Conservation (phyloP, 192 early-diverging fungal species). For the Entomortierella parvispora region DNA sequence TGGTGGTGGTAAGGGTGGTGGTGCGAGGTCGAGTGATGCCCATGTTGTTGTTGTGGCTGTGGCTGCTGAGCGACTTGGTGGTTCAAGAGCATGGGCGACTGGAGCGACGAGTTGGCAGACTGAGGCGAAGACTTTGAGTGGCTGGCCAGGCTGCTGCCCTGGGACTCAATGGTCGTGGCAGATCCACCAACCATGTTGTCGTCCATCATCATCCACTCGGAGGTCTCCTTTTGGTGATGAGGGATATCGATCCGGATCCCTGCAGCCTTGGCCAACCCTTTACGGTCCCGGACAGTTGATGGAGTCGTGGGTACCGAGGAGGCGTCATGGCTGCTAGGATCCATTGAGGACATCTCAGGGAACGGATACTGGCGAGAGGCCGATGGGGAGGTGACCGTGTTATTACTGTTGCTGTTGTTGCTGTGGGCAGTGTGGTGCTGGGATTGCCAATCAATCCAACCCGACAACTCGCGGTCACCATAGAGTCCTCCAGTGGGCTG, state of each 20-base stretch:
- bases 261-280: conserved; percentile 29
- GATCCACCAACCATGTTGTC: conserved; percentile 42
- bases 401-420: background rate
- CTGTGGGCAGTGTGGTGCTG: background rate
- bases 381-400: no score
- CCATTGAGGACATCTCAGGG: background rate
- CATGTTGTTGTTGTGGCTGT: background rate
- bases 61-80: background rate
- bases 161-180: conserved; percentile 24
- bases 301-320: background rate
- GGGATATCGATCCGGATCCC: conserved; percentile 44
- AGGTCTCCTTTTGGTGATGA: conserved; percentile 11
- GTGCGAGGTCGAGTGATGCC: background rate
- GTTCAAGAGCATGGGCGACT: no score
- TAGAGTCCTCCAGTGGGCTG: background rate
- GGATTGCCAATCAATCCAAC: conserved; percentile 15
- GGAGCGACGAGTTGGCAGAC: no score
- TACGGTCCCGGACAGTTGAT: conserved; percentile 36
- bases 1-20: background rate
- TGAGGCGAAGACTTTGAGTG: no score
- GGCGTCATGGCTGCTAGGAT: background rate
- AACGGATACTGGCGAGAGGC: conserved; percentile 7
- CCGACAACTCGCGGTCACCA: conserved; percentile 12
- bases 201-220: background rate
- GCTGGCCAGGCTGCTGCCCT: background rate